phyloP scores from a whole-genome alignment of 352 stramenopile species.

The Blastocystis sp. region DNA sequence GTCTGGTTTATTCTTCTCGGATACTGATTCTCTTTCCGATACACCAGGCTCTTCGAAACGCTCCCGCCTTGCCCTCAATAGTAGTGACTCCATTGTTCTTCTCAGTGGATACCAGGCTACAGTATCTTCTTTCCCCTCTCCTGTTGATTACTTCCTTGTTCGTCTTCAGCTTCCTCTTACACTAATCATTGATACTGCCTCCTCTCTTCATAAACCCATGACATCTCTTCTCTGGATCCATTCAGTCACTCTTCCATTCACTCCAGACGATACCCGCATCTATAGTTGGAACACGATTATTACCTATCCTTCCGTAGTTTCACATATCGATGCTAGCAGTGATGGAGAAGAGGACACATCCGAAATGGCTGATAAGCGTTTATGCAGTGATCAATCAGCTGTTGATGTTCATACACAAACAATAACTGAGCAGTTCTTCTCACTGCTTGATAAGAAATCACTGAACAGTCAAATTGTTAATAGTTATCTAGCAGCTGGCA shows the following conservation, averaged over 20 bases:
- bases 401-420: neutral
- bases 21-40: neutral
- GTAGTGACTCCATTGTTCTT: neutral
- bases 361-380: neutral
- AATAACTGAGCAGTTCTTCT: neutral
- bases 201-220: conserved; percentile 1
- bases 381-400: neutral
- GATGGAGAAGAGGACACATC: neutral
- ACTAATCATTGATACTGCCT: neutral
- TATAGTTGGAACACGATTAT: conserved; percentile 53
- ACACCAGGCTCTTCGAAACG: neutral
- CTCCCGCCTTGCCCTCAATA: neutral
- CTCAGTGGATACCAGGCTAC: neutral
- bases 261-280: neutral
- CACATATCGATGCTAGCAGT: neutral
- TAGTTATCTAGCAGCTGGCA: conserved; percentile 23
- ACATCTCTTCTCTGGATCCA: conserved; percentile 30
- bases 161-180: neutral
- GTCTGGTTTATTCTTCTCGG: neutral
- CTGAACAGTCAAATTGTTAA: neutral
- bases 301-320: conserved; percentile 11
- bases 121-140: neutral
- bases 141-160: conserved; percentile 11
- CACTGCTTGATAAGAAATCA: neutral
- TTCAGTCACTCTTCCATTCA: neutral